These are phyloP conservation scores for Poterioochromonas sp. DNA, from an alignment of 352 stramenopile species.

Conservation along the genomic window DNA sequence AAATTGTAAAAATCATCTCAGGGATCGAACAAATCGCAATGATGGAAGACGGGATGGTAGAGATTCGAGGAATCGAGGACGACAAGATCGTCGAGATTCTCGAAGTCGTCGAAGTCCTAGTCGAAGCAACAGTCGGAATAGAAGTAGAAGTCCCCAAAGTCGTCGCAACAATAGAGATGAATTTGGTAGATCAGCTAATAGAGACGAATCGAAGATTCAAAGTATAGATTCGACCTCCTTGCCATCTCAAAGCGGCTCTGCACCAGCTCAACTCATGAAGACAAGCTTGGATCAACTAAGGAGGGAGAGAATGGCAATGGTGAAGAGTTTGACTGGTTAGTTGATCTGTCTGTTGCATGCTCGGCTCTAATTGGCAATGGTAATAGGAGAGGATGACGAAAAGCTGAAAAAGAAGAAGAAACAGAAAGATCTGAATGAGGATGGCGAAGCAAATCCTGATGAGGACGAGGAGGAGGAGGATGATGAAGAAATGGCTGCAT, in stretches of 20 bases:
- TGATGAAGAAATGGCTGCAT: not conserved
- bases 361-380: not conserved
- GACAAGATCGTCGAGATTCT: not conserved
- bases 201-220: not conserved
- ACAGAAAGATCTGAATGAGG: not conserved
- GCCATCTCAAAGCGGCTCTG: not conserved
- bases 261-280: not conserved
- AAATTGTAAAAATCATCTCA: no score
- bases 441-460: not conserved
- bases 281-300: not conserved
- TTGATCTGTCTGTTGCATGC: not conserved
- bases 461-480: not conserved
- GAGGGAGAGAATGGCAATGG: not conserved
- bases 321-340: not conserved
- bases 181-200: not conserved
- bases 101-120: not conserved
- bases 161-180: not conserved
- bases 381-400: not conserved
- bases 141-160: not conserved
- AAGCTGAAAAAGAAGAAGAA: not conserved
- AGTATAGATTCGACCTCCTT: not conserved
- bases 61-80: no score
- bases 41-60: no score
- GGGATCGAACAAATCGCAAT: no score
- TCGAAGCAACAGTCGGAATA: not conserved